phyloP scores from a whole-genome alignment of 2,329 filamentous ascomycete species.

The Ophiostoma montium region DNA sequence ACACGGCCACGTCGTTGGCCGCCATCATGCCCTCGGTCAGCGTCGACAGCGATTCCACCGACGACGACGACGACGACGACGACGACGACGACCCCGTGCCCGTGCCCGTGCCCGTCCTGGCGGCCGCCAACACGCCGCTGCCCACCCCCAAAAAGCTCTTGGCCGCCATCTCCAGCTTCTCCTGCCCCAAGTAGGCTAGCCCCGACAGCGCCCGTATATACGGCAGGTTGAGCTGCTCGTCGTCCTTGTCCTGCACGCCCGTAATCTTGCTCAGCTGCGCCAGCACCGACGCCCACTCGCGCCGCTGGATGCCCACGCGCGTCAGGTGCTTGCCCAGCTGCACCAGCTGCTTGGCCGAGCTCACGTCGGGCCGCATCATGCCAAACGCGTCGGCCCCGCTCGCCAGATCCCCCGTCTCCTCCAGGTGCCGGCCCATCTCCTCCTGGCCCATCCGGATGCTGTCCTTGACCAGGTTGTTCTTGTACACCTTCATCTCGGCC shows the following conservation, averaged over 20 bases:
- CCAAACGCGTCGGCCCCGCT: conserved; percentile 64
- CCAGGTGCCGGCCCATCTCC: conserved; percentile 74
- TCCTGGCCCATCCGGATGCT: conserved; percentile 89
- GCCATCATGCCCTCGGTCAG: conserved; percentile 57
- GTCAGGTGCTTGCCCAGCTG: conserved; percentile 72
- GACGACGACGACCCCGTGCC: too few relatives aligned
- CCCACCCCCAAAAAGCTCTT: conserved; percentile 48
- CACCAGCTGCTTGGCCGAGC: conserved; percentile 65
- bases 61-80: neutral
- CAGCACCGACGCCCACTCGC: conserved; percentile 60
- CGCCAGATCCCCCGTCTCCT: conserved; percentile 59
- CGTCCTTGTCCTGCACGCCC: conserved; percentile 27
- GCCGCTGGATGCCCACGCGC: conserved; percentile 58
- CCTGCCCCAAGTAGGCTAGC: conserved; percentile 33
- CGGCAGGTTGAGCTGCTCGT: conserved; percentile 34
- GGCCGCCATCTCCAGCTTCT: conserved; percentile 49
- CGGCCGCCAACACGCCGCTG: too few relatives aligned
- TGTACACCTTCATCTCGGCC: conserved; percentile 76
- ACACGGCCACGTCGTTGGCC: conserved; percentile 80
- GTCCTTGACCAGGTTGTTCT: conserved; percentile 94
- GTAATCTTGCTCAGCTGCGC: conserved; percentile 49
- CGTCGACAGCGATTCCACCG: conserved; percentile 27
- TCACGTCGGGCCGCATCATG: conserved; percentile 84
- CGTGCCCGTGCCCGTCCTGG: too few relatives aligned
- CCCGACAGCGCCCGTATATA: conserved; percentile 39